Base-by-base conservation (phyloP, 2,329 filamentous ascomycete genomes). In the Madurella fahalii region DNA sequence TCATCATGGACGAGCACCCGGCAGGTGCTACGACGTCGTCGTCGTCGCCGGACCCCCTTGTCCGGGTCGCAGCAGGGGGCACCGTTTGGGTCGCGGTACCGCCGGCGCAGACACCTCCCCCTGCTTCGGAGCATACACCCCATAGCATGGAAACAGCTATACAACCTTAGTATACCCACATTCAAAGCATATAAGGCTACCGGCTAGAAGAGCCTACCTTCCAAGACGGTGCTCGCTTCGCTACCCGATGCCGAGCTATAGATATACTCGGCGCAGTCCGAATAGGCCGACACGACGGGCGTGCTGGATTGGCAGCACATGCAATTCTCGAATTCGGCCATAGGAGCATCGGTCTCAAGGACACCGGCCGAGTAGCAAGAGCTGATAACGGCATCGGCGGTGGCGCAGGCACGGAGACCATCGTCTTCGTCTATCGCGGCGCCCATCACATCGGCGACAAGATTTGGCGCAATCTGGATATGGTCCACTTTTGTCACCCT, bases 261-360 rank as follows among this genome's bases (percentile, higher is more conserved):
- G 44, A 64, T 54, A 50, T 67, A 67, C 9, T 55, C 52, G 15
- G 61, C 61, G 59, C 66, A 68, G 44, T 40, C 53, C n/a, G 48
- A 53, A 50, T 65, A 68, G 15, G 50, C 44, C 2, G 47, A 9
- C 9, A 34, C 56, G 13, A 67, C 8, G 17, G 56, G 48, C 2
- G 47, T 41, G 25, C 25, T 39, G 9, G 43, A 46, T 5, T 45
- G 25, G 46, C 66, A 68, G 54, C 66, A 68, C n/a, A 61, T 37
- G 45, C 66, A 68, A 2, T 43, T 40, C n/a, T 52, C 48, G 17
- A 46, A 45, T 13, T 50, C 56, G 2, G 31, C 45, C 2, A n/a
- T 40, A 12, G 58, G 48, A 1, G 54, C 58, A 2, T 45, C 47
- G 9, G 42, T n/a, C 12, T 50, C 60, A n/a, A 61, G 30, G 15